Evolutionary conservation across 1,284 basidiomycete genomes (phyloP), one percentile per base, ranked within the genome.

Genomic region (Psilocybe mexicana): DNA sequence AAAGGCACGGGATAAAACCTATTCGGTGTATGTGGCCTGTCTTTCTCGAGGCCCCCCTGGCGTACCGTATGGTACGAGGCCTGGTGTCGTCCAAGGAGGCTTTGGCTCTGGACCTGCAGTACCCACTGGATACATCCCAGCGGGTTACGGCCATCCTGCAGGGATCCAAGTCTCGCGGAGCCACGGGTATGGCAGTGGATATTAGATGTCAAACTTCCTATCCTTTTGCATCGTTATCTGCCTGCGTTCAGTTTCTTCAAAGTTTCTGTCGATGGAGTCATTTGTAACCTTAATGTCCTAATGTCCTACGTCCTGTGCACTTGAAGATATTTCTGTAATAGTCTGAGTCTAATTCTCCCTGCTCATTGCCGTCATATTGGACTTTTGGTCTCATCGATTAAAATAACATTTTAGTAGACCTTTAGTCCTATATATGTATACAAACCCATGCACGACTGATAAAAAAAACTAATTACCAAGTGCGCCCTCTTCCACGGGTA

Each of bases 1-100:
- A 53, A 83, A 77, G 64, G 83, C 82, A 58, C 78, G 77, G 48
- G 83, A 84, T 65, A 85, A 79, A 71, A 78, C 75, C 55, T 92
- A 88, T 67, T 65, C 81, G 1, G 69, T 90, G 42, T 90, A 84
- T 67, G 64, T 91, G 60, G 79, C 76, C 10, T 88, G 80, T 66
- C 64, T 51, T 68, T 77, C 26, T 43, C 48, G 49, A 40, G 61
- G 61, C 44, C 56, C 55, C 24, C 54, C 54, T 33, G 36, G 38
- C 35, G 35, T 53, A 12, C 40, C 42, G 10, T 47, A 36, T 40
- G 26, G 44, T 36, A 23, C 46, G 28, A 58, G 54, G 26, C 58
- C 53, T 12, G 44, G 51, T 42, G 50, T 36, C 10, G 58, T 65
- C 54, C 62, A 60, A n/a, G 66, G 63, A 44, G 60, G 61, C n/a